phyloP scores from a whole-genome alignment of 2,329 filamentous ascomycete species.

The Arthrobotrys iridis region DNA sequence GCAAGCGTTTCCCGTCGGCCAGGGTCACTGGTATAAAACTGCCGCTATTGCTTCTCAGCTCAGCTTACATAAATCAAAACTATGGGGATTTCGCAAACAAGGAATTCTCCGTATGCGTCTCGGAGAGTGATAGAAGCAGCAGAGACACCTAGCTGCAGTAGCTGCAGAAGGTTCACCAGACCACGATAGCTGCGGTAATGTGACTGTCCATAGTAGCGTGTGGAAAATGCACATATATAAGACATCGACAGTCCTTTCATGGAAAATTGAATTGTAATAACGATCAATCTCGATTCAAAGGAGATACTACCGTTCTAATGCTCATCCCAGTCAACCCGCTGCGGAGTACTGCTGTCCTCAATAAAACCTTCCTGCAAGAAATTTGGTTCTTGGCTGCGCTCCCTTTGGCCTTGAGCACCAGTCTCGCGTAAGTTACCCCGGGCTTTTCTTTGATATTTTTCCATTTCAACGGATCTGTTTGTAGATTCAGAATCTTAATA shows the following conservation, averaged over 20 bases:
- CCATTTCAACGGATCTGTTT: neutral
- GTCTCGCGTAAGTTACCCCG: slow-evolving; percentile 19
- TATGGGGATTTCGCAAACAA: neutral
- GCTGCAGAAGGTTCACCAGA: neutral
- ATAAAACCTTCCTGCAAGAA: neutral
- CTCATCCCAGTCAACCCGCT: neutral
- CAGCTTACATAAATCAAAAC: neutral
- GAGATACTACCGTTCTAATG: slow-evolving; percentile 1
- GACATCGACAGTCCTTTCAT: neutral
- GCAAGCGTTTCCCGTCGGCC: neutral
- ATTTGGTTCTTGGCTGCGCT: slow-evolving; percentile 8
- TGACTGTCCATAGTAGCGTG: too few relatives aligned
- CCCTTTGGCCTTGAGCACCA: slow-evolving; percentile 1
- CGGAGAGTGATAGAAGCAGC: neutral
- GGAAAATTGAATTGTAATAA: neutral
- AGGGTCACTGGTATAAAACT: neutral
- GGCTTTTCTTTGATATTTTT: neutral
- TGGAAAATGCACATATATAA: too few relatives aligned
- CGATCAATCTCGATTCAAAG: neutral
- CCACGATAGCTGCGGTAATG: too few relatives aligned
- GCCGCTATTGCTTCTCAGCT: neutral
- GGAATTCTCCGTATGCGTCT: neutral
- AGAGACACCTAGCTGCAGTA: too few relatives aligned
- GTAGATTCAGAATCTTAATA: neutral
- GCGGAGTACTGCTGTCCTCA: neutral